A percentile compares a stretch with the other conserved stretches of the same genome.
Evolutionary conservation across 2,329 filamentous ascomycete genomes (phyloP).

Genomic region (Penicillium brasilianum): DNA sequence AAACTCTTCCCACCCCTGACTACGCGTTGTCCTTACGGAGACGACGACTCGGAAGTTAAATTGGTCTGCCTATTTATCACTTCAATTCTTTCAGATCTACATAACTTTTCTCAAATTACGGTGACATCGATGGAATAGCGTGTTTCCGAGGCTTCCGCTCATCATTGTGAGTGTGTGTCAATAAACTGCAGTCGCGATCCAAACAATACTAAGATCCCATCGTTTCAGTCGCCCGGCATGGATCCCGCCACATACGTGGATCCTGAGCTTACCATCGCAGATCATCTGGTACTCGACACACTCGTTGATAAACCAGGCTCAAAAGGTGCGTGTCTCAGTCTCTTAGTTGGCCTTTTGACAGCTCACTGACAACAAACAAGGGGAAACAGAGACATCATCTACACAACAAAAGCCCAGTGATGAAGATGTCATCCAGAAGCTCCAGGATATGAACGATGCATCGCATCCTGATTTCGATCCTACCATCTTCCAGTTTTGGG

Average conservation of each 20-base stretch:
- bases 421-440: conserved; percentile 46
- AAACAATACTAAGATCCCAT: conserved; percentile 5
- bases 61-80: neutral
- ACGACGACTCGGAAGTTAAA: conserved; percentile 3
- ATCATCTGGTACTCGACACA: conserved; percentile 46
- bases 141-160: conserved; percentile 8
- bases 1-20: conserved; percentile 21
- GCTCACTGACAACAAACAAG: conserved; percentile 12
- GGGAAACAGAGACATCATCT: conserved; percentile 17
- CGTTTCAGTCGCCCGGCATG: conserved; percentile 25
- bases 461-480: conserved; percentile 56
- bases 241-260: conserved; percentile 38
- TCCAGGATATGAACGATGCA: conserved; percentile 58
- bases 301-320: conserved; percentile 40
- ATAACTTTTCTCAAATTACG: neutral
- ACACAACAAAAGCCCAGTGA: conserved; percentile 20
- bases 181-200: conserved; percentile 1
- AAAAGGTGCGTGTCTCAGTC: conserved; percentile 16
- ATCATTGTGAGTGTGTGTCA: conserved; percentile 10
- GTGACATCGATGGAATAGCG: conserved; percentile 5
- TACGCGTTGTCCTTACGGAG: conserved; percentile 13
- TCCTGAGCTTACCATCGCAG: conserved; percentile 45
- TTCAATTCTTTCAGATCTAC: neutral
- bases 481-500: conserved; percentile 61
- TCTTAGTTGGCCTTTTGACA: neutral